phyloP scores from a whole-genome alignment of 148 eudicot species.

The Rhododendron mucronatum region DNA sequence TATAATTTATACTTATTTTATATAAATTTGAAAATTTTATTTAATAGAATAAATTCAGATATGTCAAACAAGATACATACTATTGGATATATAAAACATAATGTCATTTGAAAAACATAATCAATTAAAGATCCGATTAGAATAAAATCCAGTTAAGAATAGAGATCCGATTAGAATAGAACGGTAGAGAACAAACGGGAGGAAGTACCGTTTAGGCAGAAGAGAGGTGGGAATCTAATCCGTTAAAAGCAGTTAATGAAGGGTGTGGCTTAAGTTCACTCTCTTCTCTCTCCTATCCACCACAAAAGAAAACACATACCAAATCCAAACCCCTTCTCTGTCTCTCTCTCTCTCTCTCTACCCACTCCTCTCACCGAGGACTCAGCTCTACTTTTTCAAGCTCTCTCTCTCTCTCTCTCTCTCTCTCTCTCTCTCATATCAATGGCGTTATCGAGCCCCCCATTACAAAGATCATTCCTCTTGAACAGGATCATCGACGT shows the following conservation, averaged over 20 bases:
- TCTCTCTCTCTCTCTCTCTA: background rate
- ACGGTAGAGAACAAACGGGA: too few relatives aligned
- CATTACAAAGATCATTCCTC: constrained; percentile 50
- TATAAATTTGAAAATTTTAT: too few relatives aligned
- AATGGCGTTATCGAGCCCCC: constrained; percentile 71
- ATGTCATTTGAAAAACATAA: too few relatives aligned
- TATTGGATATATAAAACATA: too few relatives aligned
- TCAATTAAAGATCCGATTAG: too few relatives aligned
- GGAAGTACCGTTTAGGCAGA: too few relatives aligned
- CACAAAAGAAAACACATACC: constrained; percentile 25
- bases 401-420: constrained; percentile 6
- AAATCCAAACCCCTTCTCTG: constrained; percentile 22
- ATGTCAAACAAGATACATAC: too few relatives aligned
- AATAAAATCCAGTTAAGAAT: too few relatives aligned
- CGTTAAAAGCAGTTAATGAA: constrained; percentile 27
- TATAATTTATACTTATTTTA: too few relatives aligned
- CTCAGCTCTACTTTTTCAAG: background rate
- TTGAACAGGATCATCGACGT: constrained; percentile 25
- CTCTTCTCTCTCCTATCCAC: background rate
- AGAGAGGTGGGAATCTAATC: constrained; percentile 28
- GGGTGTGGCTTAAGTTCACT: background rate
- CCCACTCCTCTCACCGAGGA: background rate
- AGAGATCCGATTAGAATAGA: too few relatives aligned
- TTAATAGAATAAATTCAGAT: too few relatives aligned
- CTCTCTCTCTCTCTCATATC: constrained; percentile 5